Percentiles rank a stretch among this genome's conserved stretches.
Conservation (phyloP, 345 rosid genomes). For the Trapa incisa region DNA sequence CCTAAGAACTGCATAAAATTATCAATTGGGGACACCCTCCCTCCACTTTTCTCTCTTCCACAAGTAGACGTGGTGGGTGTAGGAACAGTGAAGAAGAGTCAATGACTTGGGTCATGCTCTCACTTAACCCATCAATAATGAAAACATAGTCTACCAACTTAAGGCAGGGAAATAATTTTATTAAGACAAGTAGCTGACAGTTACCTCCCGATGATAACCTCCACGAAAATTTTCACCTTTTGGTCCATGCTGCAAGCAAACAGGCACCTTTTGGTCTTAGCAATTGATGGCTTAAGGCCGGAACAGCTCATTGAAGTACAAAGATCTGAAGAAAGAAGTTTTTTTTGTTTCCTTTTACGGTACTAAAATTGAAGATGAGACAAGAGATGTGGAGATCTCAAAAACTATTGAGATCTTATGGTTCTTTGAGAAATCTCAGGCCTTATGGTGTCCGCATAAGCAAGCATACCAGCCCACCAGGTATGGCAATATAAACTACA, state of each 20-base stretch:
- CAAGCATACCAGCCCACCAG: slow-evolving; percentile 80
- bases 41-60: neutral
- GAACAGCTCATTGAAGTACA: neutral
- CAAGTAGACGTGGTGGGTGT: neutral
- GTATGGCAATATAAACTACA: slow-evolving; percentile 72
- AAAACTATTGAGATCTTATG: slow-evolving; percentile 5
- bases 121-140: neutral
- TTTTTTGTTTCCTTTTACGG: too few species aligned
- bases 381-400: neutral
- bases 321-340: too few species aligned
- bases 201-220: neutral
- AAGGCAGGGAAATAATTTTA: too few species aligned
- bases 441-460: slow-evolving; percentile 47
- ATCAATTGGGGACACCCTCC: neutral
- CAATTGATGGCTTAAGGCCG: neutral
- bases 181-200: neutral
- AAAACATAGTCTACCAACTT: neutral
- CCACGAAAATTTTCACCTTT: too few species aligned
- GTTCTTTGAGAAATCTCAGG: slow-evolving; percentile 32
- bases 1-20: neutral
- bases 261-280: too few species aligned
- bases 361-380: neutral
- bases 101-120: neutral
- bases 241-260: too few species aligned
- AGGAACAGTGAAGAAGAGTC: neutral